Evolutionary conservation across 176 grass and related monocot genomes (phyloP).

Genomic region (Stipa capillata): DNA sequence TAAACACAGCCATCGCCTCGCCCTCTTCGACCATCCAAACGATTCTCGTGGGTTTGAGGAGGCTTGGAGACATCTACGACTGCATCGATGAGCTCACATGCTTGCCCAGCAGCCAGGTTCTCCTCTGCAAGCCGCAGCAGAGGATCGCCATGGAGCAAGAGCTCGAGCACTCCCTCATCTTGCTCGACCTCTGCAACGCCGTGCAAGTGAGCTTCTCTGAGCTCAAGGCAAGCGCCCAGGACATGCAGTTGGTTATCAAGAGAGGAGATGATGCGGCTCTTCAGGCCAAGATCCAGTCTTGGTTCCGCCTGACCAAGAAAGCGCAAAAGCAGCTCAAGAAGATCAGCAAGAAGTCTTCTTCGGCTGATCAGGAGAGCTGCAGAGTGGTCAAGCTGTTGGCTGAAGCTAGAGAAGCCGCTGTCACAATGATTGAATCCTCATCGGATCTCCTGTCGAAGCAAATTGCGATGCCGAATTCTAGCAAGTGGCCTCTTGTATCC

Average conservation of each 20-base stretch:
- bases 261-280: slow-evolving; percentile 21
- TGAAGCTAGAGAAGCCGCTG: slow-evolving; percentile 26
- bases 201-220: slow-evolving; percentile 16
- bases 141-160: slow-evolving; percentile 42
- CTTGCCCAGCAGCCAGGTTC: slow-evolving; percentile 38
- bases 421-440: slow-evolving; percentile 23
- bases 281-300: slow-evolving; percentile 34
- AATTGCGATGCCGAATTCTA: background rate
- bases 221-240: slow-evolving; percentile 28
- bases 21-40: background rate
- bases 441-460: slow-evolving; percentile 11
- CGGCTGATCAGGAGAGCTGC: background rate
- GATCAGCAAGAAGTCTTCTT: slow-evolving; percentile 16
- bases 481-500: slow-evolving; percentile 43
- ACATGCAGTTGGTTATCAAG: slow-evolving; percentile 26
- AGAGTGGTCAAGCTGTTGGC: slow-evolving; percentile 26
- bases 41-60: background rate
- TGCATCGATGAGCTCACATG: slow-evolving; percentile 23
- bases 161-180: slow-evolving; percentile 27
- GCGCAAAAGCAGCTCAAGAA: slow-evolving; percentile 36
- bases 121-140: slow-evolving; percentile 24
- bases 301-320: slow-evolving; percentile 27
- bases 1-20: background rate
- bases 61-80: slow-evolving; percentile 18
- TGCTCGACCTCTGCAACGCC: slow-evolving; percentile 34